Conservation (phyloP, 2,329 filamentous ascomycete species). For the Epichloe elymi region DNA sequence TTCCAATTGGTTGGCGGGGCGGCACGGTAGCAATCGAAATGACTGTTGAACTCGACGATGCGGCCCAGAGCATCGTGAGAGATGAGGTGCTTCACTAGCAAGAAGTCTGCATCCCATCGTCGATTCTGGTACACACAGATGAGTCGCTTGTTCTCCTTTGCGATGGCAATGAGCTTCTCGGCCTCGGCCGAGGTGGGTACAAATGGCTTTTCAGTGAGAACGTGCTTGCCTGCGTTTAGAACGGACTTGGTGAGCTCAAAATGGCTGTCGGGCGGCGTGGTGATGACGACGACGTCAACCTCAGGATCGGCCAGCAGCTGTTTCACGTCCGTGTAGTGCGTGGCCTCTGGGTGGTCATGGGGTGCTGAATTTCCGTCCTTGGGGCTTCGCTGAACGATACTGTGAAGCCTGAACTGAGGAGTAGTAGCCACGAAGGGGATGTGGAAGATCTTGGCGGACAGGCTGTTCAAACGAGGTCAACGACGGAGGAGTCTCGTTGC, state of each 20-base stretch:
- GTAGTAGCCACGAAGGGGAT: conserved; percentile 62
- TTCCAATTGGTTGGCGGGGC: conserved; percentile 54
- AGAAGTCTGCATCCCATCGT: conserved; percentile 65
- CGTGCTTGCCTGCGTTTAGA: conserved; percentile 60
- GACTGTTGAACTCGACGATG: conserved; percentile 65
- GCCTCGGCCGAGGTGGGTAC: conserved; percentile 59
- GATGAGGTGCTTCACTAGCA: conserved; percentile 53
- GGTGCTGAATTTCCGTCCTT: conserved; percentile 51
- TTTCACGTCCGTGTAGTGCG: conserved; percentile 49
- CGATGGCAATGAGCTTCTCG: conserved; percentile 43
- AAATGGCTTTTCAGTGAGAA: conserved; percentile 75
- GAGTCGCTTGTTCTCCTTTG: conserved; percentile 35
- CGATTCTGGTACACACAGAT: conserved; percentile 66
- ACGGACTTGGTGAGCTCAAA: conserved; percentile 50
- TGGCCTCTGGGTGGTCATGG: conserved; percentile 51
- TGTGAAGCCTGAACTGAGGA: conserved; percentile 52
- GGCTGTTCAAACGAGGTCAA: conserved; percentile 19
- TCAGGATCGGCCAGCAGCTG: conserved; percentile 50
- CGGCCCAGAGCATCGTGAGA: conserved; percentile 48
- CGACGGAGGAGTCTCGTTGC: neutral
- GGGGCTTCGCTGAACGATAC: conserved; percentile 63
- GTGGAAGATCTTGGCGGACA: conserved; percentile 68
- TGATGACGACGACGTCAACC: conserved; percentile 58
- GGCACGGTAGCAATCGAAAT: conserved; percentile 64
- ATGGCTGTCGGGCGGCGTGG: conserved; percentile 60